These are phyloP conservation scores for Alternaria rosae DNA, from an alignment of 2,329 filamentous ascomycete genomes.

Conservation along the genomic window DNA sequence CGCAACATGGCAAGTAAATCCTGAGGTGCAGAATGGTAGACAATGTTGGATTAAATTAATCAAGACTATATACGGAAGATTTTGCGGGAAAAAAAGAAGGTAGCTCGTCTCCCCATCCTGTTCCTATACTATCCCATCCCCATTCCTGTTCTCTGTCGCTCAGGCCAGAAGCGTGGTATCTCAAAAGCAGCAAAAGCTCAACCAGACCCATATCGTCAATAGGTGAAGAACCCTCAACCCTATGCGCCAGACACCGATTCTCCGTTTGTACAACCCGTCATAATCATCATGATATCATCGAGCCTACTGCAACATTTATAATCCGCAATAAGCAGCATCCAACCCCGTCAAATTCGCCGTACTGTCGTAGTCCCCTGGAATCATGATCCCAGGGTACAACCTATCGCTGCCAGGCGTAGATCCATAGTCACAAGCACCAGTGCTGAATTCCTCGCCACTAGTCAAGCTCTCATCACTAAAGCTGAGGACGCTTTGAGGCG, in stretches of 20 bases:
- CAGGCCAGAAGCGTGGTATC: slow-evolving; percentile 34
- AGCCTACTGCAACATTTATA: not conserved
- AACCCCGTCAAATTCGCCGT: slow-evolving; percentile 44
- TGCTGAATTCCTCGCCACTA: slow-evolving; percentile 57
- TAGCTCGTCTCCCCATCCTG: not conserved
- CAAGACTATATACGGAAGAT: not conserved
- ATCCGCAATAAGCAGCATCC: slow-evolving; percentile 53
- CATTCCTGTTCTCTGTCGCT: slow-evolving; percentile 16
- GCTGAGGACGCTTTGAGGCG: slow-evolving; percentile 64
- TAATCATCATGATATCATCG: not conserved
- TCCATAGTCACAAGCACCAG: slow-evolving; percentile 36
- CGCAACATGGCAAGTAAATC: no score
- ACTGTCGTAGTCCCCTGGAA: slow-evolving; percentile 41
- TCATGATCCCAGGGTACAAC: slow-evolving; percentile 47
- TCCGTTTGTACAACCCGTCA: not conserved
- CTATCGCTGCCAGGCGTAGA: slow-evolving; percentile 41
- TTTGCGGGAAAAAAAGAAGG: not conserved
- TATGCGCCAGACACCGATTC: not conserved
- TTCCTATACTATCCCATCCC: no score
- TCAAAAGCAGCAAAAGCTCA: slow-evolving; percentile 9
- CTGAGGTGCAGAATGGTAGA: no score
- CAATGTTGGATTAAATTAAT: not conserved
- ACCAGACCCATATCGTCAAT: not conserved
- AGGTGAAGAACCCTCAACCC: not conserved
- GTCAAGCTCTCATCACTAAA: slow-evolving; percentile 67